Evolutionary conservation across 495 filamentous ascomycete genomes (phyloP).

Genomic region (Penicillium parvum): DNA sequence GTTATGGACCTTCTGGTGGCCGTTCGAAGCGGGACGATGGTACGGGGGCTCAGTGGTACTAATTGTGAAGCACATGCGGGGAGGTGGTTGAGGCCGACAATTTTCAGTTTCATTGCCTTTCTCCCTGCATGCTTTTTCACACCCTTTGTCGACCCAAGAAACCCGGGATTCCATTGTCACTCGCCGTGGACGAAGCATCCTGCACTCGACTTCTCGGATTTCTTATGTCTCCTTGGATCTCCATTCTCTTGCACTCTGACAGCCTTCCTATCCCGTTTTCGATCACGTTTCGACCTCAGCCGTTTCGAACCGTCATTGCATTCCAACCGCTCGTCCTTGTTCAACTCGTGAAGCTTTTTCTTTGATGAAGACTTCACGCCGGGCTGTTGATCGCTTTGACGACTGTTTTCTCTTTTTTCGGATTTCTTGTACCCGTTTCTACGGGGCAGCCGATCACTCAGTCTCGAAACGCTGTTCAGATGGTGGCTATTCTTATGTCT

Average conservation of each 20-base stretch:
- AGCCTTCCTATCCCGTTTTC: conserved; percentile 36
- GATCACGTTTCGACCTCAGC: conserved; percentile 35
- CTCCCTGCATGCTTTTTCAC: conserved; percentile 27
- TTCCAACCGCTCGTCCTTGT: conserved; percentile 11
- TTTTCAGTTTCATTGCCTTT: conserved; percentile 15
- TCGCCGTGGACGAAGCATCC: conserved; percentile 31
- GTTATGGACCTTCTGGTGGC: conserved; percentile 63
- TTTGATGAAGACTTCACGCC: conserved; percentile 4
- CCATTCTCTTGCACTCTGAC: conserved; percentile 35
- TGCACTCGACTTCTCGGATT: conserved; percentile 37
- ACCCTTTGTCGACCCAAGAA: conserved; percentile 26
- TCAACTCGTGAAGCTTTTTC: conserved; percentile 7
- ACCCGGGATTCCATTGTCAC: conserved; percentile 30
- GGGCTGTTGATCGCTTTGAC: conserved; percentile 10
- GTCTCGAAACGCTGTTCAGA: conserved; percentile 33
- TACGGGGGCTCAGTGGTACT: conserved; percentile 59
- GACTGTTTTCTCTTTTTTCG: conserved; percentile 16
- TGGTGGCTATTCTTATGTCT: conserved; percentile 40
- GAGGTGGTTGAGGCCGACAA: conserved; percentile 9
- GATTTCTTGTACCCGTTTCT: conserved; percentile 15
- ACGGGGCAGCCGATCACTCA: conserved; percentile 20
- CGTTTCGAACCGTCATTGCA: conserved; percentile 32
- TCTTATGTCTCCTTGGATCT: conserved; percentile 35
- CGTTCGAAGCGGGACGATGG: conserved; percentile 73
- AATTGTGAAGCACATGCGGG: conserved; percentile 38